Percentiles rank a stretch among this genome's conserved stretches.
Evolutionary conservation across 2,329 filamentous ascomycete species (phyloP).

Genomic region (Aspergillus terreus): DNA sequence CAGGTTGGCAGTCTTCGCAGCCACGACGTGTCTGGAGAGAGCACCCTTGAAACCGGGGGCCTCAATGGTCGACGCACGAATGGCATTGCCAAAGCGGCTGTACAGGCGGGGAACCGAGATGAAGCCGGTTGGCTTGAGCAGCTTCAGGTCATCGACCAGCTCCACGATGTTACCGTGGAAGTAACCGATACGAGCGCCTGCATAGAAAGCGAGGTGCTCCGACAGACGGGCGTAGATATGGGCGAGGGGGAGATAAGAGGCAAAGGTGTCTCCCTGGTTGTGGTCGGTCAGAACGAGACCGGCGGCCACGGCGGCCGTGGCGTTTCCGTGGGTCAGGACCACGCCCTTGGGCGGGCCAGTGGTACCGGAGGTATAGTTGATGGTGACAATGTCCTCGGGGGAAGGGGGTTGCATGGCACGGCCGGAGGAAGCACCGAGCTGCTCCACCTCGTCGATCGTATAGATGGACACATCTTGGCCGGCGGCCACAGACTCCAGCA

Average conservation of each 20-base stretch:
- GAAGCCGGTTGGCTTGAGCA: slow-evolving; percentile 76
- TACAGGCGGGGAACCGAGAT: slow-evolving; percentile 87
- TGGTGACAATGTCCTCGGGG: slow-evolving; percentile 74
- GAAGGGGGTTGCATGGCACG: slow-evolving; percentile 67
- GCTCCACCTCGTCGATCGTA: slow-evolving; percentile 76
- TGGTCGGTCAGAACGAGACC: slow-evolving; percentile 54
- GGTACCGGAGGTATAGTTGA: slow-evolving; percentile 64
- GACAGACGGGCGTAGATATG: slow-evolving; percentile 88
- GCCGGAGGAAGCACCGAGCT: slow-evolving; percentile 67
- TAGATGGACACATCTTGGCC: slow-evolving; percentile 74
- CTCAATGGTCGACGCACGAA: slow-evolving; percentile 75
- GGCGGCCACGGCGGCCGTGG: slow-evolving; percentile 67
- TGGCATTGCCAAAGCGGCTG: slow-evolving; percentile 82
- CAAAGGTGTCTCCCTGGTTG: slow-evolving; percentile 59
- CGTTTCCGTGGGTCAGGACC: slow-evolving; percentile 73
- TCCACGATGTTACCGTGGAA: slow-evolving; percentile 89
- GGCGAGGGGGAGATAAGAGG: slow-evolving; percentile 88
- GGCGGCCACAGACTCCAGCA: slow-evolving; percentile 71
- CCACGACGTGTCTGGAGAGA: slow-evolving; percentile 74
- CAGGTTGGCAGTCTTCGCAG: slow-evolving; percentile 75
- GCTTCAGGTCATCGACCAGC: slow-evolving; percentile 86
- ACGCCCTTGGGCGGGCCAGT: slow-evolving; percentile 64
- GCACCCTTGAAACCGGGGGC: slow-evolving; percentile 75
- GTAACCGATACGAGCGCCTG: slow-evolving; percentile 76
- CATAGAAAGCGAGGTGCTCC: slow-evolving; percentile 71